Base-by-base conservation (phyloP, 140 eudicot species). In the Bidens hawaiensis region DNA sequence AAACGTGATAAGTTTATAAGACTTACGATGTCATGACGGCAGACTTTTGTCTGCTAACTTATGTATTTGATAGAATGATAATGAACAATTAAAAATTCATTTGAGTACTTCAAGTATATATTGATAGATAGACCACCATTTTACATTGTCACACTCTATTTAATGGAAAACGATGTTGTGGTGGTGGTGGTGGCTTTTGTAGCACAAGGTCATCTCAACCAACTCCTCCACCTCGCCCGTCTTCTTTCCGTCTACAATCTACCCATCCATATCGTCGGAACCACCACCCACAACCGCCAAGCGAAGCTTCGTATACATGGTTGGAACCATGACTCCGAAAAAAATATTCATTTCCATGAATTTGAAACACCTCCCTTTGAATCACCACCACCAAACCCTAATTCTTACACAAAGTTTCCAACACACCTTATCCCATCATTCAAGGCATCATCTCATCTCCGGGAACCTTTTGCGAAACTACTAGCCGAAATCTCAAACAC, bases 201-300 rank as follows among this genome's bases (percentile, higher is more conserved):
- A 26, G 80, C 85, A 6, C 94, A 88, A 73, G 86, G 96, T 57
- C 96, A 88, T 57, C 85, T 88, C 59, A 78, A 85, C 82, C 90
- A 85, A 25, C 83, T 82, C 42, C 88, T 85, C 64, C 94, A 82
- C 64, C 79, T 89, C 67, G 69, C 86, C 40, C 77, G 80, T n/a
- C 80, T 85, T 45, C 64, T 89, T 27, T 54, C 95, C 56, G 28
- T 78, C 60, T 53, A 71, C 40, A 45, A 69, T 49, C 51, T 85
- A 18, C 85, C 85, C 5, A 55, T 84, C 43, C 94, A 84, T 56
- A 77, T 53, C 38, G 38, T 3, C 23, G 60, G 60, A 25, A 25
- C 60, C 38, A 6, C 60, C 38, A 53, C 60, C 22, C 38, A 53
- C 38, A 53, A 25, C 38, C 60, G 38, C 22, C 60, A 53, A 26